Evolutionary conservation across 148 eudicot species (phyloP), one percentile per base, ranked within the genome.

Genomic region (Camellia lanceoleosa): DNA sequence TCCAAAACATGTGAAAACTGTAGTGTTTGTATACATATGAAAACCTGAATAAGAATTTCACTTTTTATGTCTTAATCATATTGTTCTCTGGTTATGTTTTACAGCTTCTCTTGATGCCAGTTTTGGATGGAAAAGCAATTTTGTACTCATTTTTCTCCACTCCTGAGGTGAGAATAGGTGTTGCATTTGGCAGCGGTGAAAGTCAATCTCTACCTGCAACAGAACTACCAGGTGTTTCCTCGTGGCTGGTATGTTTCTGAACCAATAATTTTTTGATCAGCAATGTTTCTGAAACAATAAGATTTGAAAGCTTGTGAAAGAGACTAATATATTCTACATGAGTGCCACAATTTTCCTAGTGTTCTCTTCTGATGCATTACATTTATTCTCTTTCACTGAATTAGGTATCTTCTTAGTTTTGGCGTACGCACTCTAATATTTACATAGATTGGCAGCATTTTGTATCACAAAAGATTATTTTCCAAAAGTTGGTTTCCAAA

Each of bases 121-220:
- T 92, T 79, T 82, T 96, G 80, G 95, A 92, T 71, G 99, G 99
- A 71, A 90, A 87, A 88, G 99, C 93, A 42, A 16, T 96, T 73
- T 68, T 92, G 76, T 88, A 92, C 88, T 96, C 99, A 19, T 96
- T 96, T 89, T 47, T 96, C 65, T 79, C 97, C 20, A 86, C 83
- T 77, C 99, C 99, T 4, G 99, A 94, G 80, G 95, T 96, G 71
- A 91, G 95, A 83, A 87, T 94, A 61, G 97, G 92, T 62, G 86
- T 96, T 80, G 95, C 98, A 69, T 91, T 94, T 85, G 99, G 99
- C 66, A 86, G 94, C 84, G 97, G 99, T 80, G 93, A 91, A 80
- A 92, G 89, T 84, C 97, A 96, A 79, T 87, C 93, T 19, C 90
- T 96, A 83, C 99, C 99, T 78, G 98, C 98, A 78, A 92, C 93